phyloP scores from a whole-genome alignment of 2,329 filamentous ascomycete species.

The Nothomitra cinnamomea region DNA sequence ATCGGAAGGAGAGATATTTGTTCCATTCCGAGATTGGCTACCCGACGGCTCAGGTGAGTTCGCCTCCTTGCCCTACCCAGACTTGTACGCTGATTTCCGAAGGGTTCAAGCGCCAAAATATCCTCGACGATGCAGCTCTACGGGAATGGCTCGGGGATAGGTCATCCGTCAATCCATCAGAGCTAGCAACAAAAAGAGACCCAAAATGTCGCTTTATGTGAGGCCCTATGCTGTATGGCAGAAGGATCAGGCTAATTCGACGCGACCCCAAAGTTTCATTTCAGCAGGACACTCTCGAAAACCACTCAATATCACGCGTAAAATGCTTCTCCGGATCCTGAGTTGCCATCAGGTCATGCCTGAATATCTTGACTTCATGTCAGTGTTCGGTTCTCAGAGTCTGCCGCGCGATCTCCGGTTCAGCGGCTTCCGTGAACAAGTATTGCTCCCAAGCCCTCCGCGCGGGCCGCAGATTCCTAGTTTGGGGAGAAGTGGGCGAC shows the following conservation, averaged over 20 bases:
- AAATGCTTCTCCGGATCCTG: conserved; percentile 11
- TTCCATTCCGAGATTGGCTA: too few species aligned
- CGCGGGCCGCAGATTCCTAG: conserved; percentile 8
- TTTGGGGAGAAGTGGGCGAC: conserved; percentile 12
- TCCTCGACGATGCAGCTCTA: neutral
- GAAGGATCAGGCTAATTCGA: neutral
- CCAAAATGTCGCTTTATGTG: conserved; percentile 17
- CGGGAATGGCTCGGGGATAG: conserved; percentile 5
- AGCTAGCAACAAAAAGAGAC: conserved; percentile 6
- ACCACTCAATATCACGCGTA: conserved; percentile 8
- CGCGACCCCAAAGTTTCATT: conserved; percentile 12
- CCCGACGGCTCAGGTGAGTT: too few species aligned
- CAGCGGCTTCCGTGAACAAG: conserved; percentile 14
- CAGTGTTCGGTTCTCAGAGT: conserved; percentile 15
- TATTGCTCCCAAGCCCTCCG: conserved; percentile 6
- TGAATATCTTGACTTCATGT: conserved; percentile 18
- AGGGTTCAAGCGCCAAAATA: neutral
- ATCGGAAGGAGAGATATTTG: too few species aligned
- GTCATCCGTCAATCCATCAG: neutral
- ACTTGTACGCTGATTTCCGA: neutral
- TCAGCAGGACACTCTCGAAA: conserved; percentile 11
- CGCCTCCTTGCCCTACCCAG: too few species aligned
- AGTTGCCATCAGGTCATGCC: conserved; percentile 19
- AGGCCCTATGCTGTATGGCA: neutral
- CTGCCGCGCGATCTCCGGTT: conserved; percentile 14